Evolutionary conservation across 2,329 filamentous ascomycete genomes (phyloP).

Genomic region (Arthrobotrys megalospora): DNA sequence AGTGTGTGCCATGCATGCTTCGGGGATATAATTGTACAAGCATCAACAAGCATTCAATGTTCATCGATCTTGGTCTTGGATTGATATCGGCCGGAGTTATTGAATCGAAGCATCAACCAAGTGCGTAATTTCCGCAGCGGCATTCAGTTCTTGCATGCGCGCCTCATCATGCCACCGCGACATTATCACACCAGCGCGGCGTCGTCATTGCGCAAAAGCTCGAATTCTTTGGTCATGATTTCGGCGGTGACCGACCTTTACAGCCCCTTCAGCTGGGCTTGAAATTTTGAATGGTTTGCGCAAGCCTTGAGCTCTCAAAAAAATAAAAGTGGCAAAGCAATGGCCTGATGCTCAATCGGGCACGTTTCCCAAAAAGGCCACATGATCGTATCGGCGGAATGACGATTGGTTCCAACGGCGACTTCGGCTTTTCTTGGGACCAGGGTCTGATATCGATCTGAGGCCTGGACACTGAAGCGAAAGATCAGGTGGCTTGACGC

Average conservation of each 20-base stretch:
- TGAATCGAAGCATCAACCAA: too few relatives aligned
- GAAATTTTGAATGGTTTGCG: neutral
- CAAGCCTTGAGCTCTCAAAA: conserved; percentile 35
- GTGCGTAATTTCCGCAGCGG: too few relatives aligned
- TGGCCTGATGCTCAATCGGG: conserved; percentile 11
- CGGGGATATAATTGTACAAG: too few relatives aligned
- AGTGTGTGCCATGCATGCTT: too few relatives aligned
- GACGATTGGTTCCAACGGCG: conserved; percentile 32
- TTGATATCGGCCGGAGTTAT: too few relatives aligned
- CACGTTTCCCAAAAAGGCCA: conserved; percentile 21
- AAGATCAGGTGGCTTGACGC: conserved; percentile 36
- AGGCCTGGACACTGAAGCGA: conserved; percentile 19
- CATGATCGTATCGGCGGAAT: conserved; percentile 37
- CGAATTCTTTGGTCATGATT: neutral
- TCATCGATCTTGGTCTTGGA: too few relatives aligned
- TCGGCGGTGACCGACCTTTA: conserved; percentile 11
- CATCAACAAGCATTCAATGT: too few relatives aligned
- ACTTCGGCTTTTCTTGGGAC: conserved; percentile 15
- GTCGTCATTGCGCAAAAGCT: neutral
- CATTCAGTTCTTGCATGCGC: neutral
- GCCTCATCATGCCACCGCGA: conserved; percentile 1
- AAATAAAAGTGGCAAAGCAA: conserved; percentile 14
- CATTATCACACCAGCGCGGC: neutral
- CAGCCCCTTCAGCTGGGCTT: neutral
- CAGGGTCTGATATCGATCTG: conserved; percentile 2